Conservation (phyloP, 176 grass and related monocot genomes). For the Typha latifolia region DNA sequence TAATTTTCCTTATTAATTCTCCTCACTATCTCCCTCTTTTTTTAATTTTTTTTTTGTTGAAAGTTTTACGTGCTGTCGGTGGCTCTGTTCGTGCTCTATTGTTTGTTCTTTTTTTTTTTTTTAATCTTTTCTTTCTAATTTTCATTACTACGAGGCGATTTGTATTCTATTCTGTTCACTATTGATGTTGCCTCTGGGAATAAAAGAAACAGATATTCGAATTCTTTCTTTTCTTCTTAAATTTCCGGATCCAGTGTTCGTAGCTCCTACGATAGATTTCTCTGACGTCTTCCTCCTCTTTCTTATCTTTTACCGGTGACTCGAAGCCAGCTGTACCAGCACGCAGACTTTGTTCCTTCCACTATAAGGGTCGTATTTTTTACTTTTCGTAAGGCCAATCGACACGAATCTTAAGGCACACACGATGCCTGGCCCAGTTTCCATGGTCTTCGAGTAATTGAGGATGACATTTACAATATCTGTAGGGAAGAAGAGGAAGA, state of each 20-base stretch:
- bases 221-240: neutral
- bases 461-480: too few species aligned
- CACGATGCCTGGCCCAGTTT: too few species aligned
- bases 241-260: neutral
- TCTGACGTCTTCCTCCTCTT: neutral
- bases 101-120: too few species aligned
- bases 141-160: conserved; percentile 1
- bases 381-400: too few species aligned
- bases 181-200: conserved; percentile 5
- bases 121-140: too few species aligned
- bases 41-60: neutral
- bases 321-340: neutral
- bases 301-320: neutral
- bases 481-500: too few species aligned
- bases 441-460: too few species aligned
- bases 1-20: too few species aligned
- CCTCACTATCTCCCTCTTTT: too few species aligned
- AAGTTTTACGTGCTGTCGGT: neutral
- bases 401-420: too few species aligned
- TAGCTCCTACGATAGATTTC: neutral
- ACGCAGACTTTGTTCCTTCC: neutral
- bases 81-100: neutral
- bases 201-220: neutral
- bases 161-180: conserved; percentile 9
- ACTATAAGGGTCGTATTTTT: neutral